Evolutionary conservation across 805 yeast species (phyloP), one percentile per base, ranked within the genome.

Genomic region (Starmerella kuoi): DNA sequence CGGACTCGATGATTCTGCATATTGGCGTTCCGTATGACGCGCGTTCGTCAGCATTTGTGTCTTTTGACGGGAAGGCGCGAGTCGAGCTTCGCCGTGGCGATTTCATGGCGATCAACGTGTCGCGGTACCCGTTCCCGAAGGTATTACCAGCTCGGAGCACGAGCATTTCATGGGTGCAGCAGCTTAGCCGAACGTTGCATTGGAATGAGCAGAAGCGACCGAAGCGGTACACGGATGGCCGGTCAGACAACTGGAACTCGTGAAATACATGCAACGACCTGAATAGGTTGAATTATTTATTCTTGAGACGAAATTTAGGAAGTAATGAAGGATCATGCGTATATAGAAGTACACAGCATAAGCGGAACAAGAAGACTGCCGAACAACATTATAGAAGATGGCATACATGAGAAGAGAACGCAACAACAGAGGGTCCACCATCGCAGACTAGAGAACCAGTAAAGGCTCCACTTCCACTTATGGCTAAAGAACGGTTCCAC

Each of bases 151-250:
- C 19, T 70, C 76, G 42, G 73, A 80, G 4, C 39, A 55, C 47
- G 37, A 53, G 46, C 91, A 84, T 60, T 77, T 82, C 63, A 70
- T 91, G 60, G 94, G 86, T 59, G 72, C 85, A 55, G 86, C 85
- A 35, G 73, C 88, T 59, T 67, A 94, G 53, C 78, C 41, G 50
- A 12, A 50, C 93, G 23, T 64, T 91, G 57, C 85, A 88, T 58
- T 91, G 98, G 98, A 88, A 88, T 59, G 85, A 74, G 22, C 72
- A 96, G 51, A 91, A 85, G 56, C 77, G 77, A 42, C 96, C 88
- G 58, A 84, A 83, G 54, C 79, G 53, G n/a, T 44, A 42, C 35
- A 47, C 51, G 15, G 47, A 41, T n/a, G 48, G 41, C 14, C 25
- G 24, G 21, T 23, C 24, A 14, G 40, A 38, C n/a, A 40, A 36